Evolutionary conservation across 2,329 filamentous ascomycete genomes (phyloP), one percentile per base, ranked within the genome.

Genomic region (Ophiocordyceps camponoti-rufipedis): DNA sequence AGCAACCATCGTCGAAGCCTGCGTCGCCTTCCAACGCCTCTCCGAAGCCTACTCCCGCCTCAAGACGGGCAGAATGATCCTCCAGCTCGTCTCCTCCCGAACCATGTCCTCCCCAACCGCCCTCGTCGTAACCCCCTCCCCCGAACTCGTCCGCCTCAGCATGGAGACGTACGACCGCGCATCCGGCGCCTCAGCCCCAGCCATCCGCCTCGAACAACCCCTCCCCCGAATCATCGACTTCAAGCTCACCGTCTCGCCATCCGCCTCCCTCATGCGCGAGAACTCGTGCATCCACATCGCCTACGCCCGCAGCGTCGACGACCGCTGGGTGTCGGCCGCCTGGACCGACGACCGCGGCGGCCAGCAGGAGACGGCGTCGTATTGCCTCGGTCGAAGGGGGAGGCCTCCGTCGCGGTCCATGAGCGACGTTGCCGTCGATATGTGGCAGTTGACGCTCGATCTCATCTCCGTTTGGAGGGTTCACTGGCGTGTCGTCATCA

Each of bases 331-430:
- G 35, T 81, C 80, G 12, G 82, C 78, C 6, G 81, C 82, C 0
- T 93, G 85, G 85, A 85, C 80, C 1, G 84, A 93, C 56, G 85
- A 78, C 52, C 74, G 74, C 28, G 85, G 85, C 2, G 76, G 74
- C 48, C 76, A 82, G 49, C 82, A 88, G 57, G 76, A 79, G 51
- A 83, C 74, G 14, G 74, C 78, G 1, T 81, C 82, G 0, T 89
- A 87, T 59, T 85, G 81, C 53, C 64, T 89, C 41, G 68, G 76
- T 14, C 67, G 79, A 49, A 71, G 76, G 61, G 67, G 72, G 52
- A 66, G 70, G 46, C 58, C 66, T 1, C 56, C 72, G 3, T 65
- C 71, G 8, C 71, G 67, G 13, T 56, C 65, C 1, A 74, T 86
- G 49, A 66, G 66, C 13, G 76, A 83, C 19, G 67, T 87, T n/a